Conservation (phyloP, 805 yeast genomes). For the Schizosaccharomyces japonicus region DNA sequence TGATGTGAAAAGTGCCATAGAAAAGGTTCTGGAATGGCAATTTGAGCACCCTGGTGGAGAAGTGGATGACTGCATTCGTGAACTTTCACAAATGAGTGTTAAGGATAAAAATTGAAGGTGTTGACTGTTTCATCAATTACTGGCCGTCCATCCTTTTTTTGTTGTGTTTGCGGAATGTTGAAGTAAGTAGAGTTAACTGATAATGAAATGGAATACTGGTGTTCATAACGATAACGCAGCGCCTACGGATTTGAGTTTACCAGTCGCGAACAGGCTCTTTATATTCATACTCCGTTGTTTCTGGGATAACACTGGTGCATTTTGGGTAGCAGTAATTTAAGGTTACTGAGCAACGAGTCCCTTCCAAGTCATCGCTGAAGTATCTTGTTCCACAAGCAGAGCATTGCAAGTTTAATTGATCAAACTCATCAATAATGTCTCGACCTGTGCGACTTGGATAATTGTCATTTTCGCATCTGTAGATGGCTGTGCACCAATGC, state of each 20-base stretch:
- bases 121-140: no score
- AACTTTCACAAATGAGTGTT: no score
- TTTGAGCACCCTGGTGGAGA: constrained; percentile 40
- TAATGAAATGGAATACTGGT: no score
- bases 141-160: no score
- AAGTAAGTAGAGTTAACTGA: no score
- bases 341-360: not conserved
- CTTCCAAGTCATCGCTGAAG: not conserved
- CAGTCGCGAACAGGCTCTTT: constrained; percentile 1
- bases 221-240: no score
- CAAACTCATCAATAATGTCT: not conserved
- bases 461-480: not conserved
- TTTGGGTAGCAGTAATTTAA: not conserved
- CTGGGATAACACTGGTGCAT: not conserved
- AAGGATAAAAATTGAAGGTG: no score
- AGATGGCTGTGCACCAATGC: not conserved
- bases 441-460: not conserved
- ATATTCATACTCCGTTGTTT: not conserved
- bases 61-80: constrained; percentile 34
- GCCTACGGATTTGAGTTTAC: not conserved
- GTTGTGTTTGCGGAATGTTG: no score
- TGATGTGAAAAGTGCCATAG: constrained; percentile 45
- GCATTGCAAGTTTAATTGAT: not conserved
- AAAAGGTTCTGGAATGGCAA: constrained; percentile 46
- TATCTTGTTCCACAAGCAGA: not conserved